These are phyloP conservation scores for Kodamaea restingae DNA, from an alignment of 805 yeast species.

Conservation along the genomic window DNA sequence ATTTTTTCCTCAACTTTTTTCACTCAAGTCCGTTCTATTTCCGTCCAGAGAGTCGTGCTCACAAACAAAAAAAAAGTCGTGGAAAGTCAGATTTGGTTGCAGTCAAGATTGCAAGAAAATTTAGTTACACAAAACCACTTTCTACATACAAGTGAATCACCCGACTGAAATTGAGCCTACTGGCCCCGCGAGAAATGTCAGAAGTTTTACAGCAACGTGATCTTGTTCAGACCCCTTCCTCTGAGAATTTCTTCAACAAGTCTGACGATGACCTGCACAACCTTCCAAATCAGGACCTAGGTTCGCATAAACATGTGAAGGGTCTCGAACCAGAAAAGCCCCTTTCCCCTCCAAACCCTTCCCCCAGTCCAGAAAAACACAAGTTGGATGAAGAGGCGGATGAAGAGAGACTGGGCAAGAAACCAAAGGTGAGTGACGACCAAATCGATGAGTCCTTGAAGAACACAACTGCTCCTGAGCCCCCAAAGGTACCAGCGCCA, in stretches of 20 bases:
- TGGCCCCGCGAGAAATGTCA: slow-evolving; percentile 18
- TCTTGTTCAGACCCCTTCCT: slow-evolving; percentile 38
- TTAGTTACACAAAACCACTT: slow-evolving; percentile 1
- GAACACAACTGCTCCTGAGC: slow-evolving; percentile 6
- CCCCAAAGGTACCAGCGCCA: slow-evolving; percentile 56
- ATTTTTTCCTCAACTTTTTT: slow-evolving; percentile 6
- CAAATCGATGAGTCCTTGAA: slow-evolving; percentile 7
- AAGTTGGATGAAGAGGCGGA: slow-evolving; percentile 26
- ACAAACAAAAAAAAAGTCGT: slow-evolving; percentile 2
- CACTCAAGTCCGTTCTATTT: slow-evolving; percentile 1
- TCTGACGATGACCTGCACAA: slow-evolving; percentile 14
- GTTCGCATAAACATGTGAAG: slow-evolving; percentile 6
- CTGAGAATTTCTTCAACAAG: slow-evolving; percentile 26
- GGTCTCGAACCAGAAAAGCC: slow-evolving; percentile 31
- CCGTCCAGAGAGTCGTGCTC: neutral
- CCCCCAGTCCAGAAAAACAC: slow-evolving; percentile 40
- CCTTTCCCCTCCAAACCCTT: slow-evolving; percentile 43
- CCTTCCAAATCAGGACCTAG: slow-evolving; percentile 7
- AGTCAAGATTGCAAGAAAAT: neutral
- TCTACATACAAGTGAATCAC: neutral
- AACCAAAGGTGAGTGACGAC: slow-evolving; percentile 16
- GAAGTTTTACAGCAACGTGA: slow-evolving; percentile 23
- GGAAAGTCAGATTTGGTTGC: slow-evolving; percentile 1
- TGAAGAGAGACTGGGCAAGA: slow-evolving; percentile 16
- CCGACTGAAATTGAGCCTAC: neutral